Conservation (phyloP, 495 filamentous ascomycete genomes). For the Lophiostoma macrostomum region DNA sequence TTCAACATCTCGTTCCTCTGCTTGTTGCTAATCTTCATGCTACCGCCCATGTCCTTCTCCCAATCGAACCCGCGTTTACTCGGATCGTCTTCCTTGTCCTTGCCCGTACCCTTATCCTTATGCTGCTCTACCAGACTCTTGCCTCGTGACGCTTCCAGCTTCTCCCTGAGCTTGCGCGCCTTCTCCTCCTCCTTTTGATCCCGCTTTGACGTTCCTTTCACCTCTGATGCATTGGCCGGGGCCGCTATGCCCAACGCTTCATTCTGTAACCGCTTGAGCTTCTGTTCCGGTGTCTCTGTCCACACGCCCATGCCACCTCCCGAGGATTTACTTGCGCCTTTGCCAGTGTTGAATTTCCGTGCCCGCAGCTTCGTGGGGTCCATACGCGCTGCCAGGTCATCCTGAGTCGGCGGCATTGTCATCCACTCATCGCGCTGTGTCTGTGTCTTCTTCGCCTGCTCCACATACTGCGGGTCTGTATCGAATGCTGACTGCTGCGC, state of each 20-base stretch:
- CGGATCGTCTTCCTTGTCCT: constrained; percentile 82
- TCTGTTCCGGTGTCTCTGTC: constrained; percentile 91
- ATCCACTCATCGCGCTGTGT: constrained; percentile 85
- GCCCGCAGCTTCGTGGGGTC: constrained; percentile 81
- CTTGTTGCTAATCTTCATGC: constrained; percentile 65
- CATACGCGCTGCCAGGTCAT: constrained; percentile 60
- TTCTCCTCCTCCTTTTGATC: constrained; percentile 43
- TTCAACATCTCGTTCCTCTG: constrained; percentile 78
- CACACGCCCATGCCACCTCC: constrained; percentile 62
- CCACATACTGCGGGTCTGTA: constrained; percentile 15
- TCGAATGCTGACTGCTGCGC: constrained; percentile 14
- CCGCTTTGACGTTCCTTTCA: constrained; percentile 25
- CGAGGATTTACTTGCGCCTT: constrained; percentile 46
- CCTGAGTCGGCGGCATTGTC: constrained; percentile 72
- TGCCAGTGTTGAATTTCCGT: constrained; percentile 80
- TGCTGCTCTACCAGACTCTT: constrained; percentile 64
- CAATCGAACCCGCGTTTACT: constrained; percentile 83
- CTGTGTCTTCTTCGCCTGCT: constrained; percentile 35
- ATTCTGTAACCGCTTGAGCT: constrained; percentile 73
- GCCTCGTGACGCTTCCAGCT: constrained; percentile 60
- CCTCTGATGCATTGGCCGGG: constrained; percentile 31
- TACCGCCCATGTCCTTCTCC: constrained; percentile 89
- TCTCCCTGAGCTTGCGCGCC: constrained; percentile 56
- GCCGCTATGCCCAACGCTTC: constrained; percentile 74
- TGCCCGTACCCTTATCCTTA: constrained; percentile 42